These are phyloP conservation scores for Hanseniaspora nectarophila DNA, from an alignment of 805 yeast genomes.

Conservation along the genomic window DNA sequence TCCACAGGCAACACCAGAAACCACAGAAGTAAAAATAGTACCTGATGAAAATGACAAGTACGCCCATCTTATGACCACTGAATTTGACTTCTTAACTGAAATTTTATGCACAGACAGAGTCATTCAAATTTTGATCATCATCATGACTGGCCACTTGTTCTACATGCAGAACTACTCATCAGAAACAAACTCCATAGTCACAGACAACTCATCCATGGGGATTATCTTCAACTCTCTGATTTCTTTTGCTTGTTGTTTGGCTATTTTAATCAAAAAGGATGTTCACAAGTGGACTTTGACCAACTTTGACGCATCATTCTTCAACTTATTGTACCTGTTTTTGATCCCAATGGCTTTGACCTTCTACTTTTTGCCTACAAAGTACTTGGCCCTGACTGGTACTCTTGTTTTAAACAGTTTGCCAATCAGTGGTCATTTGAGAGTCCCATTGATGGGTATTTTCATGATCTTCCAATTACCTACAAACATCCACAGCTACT, in stretches of 20 bases:
- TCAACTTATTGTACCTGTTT: slow-evolving; percentile 10
- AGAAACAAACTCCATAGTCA: background rate
- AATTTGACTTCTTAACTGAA: slow-evolving; percentile 14
- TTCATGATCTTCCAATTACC: slow-evolving; percentile 20
- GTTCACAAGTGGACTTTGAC: background rate
- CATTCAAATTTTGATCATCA: slow-evolving; percentile 7
- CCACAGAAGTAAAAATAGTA: too few relatives aligned
- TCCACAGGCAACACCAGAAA: too few relatives aligned
- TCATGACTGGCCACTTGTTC: slow-evolving; percentile 14
- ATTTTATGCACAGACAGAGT: slow-evolving; percentile 14
- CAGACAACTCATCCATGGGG: slow-evolving; percentile 1
- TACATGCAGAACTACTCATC: slow-evolving; percentile 10
- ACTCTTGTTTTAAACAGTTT: slow-evolving; percentile 13
- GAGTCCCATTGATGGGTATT: slow-evolving; percentile 22
- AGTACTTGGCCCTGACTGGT: slow-evolving; percentile 13
- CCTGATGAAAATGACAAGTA: background rate
- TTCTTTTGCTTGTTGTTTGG: slow-evolving; percentile 7
- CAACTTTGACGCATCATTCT: slow-evolving; percentile 12
- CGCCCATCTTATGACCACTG: background rate
- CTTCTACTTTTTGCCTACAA: background rate
- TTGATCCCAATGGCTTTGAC: slow-evolving; percentile 12
- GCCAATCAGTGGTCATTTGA: slow-evolving; percentile 17
- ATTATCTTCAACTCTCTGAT: slow-evolving; percentile 11
- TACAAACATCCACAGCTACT: slow-evolving; percentile 14
- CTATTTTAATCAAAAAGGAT: slow-evolving; percentile 7